Evolutionary conservation across 2,329 filamentous ascomycete species (phyloP).

Genomic region (Diplodia sapinea): DNA sequence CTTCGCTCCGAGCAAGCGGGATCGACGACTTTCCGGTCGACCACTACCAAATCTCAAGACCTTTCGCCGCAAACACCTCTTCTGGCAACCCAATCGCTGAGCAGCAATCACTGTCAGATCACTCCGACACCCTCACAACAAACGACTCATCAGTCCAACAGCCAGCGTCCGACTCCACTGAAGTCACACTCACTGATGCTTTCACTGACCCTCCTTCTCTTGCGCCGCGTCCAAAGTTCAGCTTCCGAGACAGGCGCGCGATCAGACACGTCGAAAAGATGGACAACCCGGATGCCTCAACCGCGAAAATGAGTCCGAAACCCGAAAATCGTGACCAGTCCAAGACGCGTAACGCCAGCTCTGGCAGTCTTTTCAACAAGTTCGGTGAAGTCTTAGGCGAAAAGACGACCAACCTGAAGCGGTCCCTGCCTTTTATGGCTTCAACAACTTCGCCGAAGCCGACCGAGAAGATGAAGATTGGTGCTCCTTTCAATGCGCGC

Average conservation of each 20-base stretch:
- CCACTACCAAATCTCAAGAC: not conserved
- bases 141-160: not conserved
- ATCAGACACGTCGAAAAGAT: not conserved
- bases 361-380: not conserved
- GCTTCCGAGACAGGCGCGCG: not conserved
- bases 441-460: not conserved
- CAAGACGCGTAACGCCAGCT: not conserved
- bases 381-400: not conserved
- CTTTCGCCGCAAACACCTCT: not conserved
- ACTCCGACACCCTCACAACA: not conserved
- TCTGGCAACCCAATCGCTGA: not conserved
- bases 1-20: not conserved
- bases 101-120: conserved; percentile 7
- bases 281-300: not conserved
- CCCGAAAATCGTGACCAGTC: too few relatives aligned
- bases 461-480: not conserved
- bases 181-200: not conserved
- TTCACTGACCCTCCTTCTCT: not conserved
- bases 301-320: not conserved
- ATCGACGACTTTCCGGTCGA: not conserved
- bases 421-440: not conserved
- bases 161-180: not conserved
- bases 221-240: not conserved
- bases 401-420: conserved; percentile 15
- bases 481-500: conserved; percentile 3